Percentiles rank a stretch among this genome's conserved stretches.
Conservation (phyloP, 768 basidiomycete genomes). For the Auriscalpium vulgare region DNA sequence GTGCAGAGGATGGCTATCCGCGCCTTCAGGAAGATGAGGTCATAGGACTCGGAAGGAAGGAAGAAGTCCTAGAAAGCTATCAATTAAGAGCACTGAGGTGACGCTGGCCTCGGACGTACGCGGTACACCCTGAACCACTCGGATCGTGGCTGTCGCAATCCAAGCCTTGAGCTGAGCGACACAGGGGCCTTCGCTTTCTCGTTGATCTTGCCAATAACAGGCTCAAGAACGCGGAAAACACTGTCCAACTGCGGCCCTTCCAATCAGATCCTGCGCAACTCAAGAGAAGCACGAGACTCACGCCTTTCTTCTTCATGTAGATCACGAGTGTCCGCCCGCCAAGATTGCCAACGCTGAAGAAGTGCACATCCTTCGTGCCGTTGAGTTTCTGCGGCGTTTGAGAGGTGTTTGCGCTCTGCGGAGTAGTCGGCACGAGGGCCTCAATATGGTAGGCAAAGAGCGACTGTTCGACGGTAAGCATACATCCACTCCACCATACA, state of each 20-base stretch:
- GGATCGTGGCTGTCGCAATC: slow-evolving; percentile 70
- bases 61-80: slow-evolving; percentile 61
- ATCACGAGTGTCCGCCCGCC: slow-evolving; percentile 85
- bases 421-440: slow-evolving; percentile 85
- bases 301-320: slow-evolving; percentile 93
- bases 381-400: slow-evolving; percentile 88
- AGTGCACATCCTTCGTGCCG: slow-evolving; percentile 87
- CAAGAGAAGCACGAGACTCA: slow-evolving; percentile 21
- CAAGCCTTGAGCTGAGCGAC: slow-evolving; percentile 64
- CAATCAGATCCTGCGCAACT: slow-evolving; percentile 13
- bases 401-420: slow-evolving; percentile 53
- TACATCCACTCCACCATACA: neutral
- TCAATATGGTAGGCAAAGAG: slow-evolving; percentile 95
- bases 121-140: slow-evolving; percentile 96
- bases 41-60: slow-evolving; percentile 84
- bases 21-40: slow-evolving; percentile 87
- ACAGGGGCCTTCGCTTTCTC: slow-evolving; percentile 65
- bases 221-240: slow-evolving; percentile 95
- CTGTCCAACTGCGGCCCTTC: slow-evolving; percentile 54
- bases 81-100: neutral
- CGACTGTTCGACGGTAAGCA: slow-evolving; percentile 35
- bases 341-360: slow-evolving; percentile 89
- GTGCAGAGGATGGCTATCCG: slow-evolving; percentile 90
- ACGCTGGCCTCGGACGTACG: slow-evolving; percentile 22
- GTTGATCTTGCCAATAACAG: slow-evolving; percentile 84